These are phyloP conservation scores for Penicillium sp. DNA, from an alignment of 2,329 filamentous ascomycete species.

Conservation along the genomic window DNA sequence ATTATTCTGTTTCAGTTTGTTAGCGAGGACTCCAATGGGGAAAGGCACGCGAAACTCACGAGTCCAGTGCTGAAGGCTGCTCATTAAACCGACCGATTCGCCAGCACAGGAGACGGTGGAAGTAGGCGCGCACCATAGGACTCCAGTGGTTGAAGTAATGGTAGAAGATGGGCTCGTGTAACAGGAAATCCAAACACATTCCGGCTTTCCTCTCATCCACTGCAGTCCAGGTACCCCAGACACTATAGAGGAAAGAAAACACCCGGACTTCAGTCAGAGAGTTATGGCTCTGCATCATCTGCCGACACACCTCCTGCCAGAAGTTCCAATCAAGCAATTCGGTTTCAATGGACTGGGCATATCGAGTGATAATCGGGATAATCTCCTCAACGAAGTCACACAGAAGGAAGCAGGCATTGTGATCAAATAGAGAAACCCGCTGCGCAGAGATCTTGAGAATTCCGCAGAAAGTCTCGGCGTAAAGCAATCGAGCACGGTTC, in stretches of 20 bases:
- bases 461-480: conserved; percentile 68
- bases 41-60: conserved; percentile 49
- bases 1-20: conserved; percentile 55
- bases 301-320: conserved; percentile 74
- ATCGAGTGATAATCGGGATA: conserved; percentile 61
- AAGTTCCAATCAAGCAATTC: conserved; percentile 61
- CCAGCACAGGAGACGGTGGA: conserved; percentile 87
- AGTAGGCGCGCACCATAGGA: conserved; percentile 90
- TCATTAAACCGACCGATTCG: conserved; percentile 73
- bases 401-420: conserved; percentile 78
- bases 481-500: conserved; percentile 58
- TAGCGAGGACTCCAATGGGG: neutral
- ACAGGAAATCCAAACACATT: conserved; percentile 68
- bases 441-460: conserved; percentile 69
- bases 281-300: conserved; percentile 77
- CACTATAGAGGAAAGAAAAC: conserved; percentile 71
- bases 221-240: conserved; percentile 68
- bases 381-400: conserved; percentile 87
- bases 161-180: conserved; percentile 70
- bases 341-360: conserved; percentile 46
- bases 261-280: conserved; percentile 84
- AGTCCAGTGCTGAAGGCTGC: conserved; percentile 58
- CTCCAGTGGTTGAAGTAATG: conserved; percentile 90
- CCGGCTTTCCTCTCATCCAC: conserved; percentile 63
- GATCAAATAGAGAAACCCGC: conserved; percentile 73